Conservation (phyloP, 108 stramenopile species). For the Nitzschia sp. region DNA sequence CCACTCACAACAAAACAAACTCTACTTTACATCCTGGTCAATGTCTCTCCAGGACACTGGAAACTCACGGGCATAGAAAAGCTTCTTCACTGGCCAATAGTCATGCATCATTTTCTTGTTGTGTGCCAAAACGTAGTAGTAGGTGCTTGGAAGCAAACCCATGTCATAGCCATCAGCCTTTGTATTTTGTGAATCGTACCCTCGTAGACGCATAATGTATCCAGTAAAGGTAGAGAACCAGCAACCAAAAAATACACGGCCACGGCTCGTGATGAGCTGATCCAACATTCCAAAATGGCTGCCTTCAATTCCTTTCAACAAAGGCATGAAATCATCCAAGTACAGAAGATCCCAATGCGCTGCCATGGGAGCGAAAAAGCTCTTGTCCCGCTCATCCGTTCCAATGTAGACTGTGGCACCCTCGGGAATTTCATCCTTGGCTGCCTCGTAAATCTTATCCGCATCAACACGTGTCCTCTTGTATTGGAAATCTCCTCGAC, state of each 20-base stretch:
- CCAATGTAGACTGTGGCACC: constrained; percentile 74
- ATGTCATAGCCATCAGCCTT: constrained; percentile 49
- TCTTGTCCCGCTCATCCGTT: constrained; percentile 82
- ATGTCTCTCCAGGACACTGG: constrained; percentile 78
- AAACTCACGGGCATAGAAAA: constrained; percentile 71
- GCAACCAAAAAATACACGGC: constrained; percentile 73
- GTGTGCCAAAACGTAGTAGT: constrained; percentile 50
- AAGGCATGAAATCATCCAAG: constrained; percentile 68
- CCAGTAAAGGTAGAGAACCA: constrained; percentile 79
- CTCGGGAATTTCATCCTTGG: constrained; percentile 54
- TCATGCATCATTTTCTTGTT: constrained; percentile 60
- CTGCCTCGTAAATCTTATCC: constrained; percentile 48
- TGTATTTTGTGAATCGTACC: constrained; percentile 61
- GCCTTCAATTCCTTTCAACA: constrained; percentile 41
- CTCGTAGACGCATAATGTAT: constrained; percentile 69
- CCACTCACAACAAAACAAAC: neutral
- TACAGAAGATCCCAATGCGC: constrained; percentile 64
- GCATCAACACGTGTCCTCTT: constrained; percentile 67
- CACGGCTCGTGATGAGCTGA: constrained; percentile 76
- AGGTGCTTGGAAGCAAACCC: constrained; percentile 48
- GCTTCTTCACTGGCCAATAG: constrained; percentile 44
- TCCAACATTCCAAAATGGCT: constrained; percentile 89
- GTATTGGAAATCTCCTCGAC: constrained; percentile 82
- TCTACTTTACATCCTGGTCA: constrained; percentile 37
- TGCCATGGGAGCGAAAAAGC: constrained; percentile 73